These are phyloP conservation scores for Alnus rubra DNA, from an alignment of 306 rosid genomes.

Conservation along the genomic window DNA sequence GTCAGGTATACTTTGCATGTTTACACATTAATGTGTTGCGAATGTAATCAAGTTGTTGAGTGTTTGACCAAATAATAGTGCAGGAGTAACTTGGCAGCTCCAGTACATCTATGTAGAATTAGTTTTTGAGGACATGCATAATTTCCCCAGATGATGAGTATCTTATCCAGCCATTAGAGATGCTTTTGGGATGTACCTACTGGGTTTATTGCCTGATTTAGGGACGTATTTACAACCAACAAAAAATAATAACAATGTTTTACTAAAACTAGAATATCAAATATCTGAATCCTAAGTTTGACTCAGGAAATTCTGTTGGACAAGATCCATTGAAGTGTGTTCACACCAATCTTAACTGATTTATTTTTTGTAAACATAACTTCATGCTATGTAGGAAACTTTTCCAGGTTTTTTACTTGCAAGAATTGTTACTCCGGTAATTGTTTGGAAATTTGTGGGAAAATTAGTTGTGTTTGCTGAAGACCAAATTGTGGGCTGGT, in stretches of 20 bases:
- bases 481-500: neutral
- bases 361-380: neutral
- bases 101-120: constrained; percentile 1
- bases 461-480: neutral
- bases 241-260: neutral
- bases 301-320: constrained; percentile 1
- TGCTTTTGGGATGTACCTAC: neutral
- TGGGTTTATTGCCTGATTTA: neutral
- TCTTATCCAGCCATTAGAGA: neutral
- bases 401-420: neutral
- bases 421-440: neutral
- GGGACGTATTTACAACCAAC: neutral
- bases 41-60: constrained; percentile 2
- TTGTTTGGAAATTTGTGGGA: constrained; percentile 1
- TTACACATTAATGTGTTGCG: constrained; percentile 3
- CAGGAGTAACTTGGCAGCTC: constrained; percentile 1
- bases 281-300: neutral
- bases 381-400: neutral
- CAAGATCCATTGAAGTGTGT: neutral
- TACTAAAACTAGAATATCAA: neutral
- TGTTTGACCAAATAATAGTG: constrained; percentile 16
- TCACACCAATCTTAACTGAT: neutral
- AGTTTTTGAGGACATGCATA: constrained; percentile 18
- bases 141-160: neutral
- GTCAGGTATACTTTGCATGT: constrained; percentile 60